phyloP scores from a whole-genome alignment of 1,139 yeast genomes.

The Candida tetrigidarum region DNA sequence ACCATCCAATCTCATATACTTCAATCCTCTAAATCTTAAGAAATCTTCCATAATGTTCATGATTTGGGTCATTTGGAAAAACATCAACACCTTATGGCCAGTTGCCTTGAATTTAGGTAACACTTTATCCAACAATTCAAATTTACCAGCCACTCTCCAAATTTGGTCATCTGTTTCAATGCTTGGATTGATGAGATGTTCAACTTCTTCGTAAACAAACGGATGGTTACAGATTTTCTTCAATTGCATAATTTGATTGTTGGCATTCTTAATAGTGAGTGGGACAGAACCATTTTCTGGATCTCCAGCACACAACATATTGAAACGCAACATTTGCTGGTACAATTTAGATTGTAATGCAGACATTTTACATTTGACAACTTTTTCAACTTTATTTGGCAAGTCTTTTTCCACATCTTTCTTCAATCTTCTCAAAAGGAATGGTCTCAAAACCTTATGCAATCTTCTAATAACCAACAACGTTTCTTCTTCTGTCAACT shows the following conservation, averaged over 20 bases:
- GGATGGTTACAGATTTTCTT: constrained; percentile 98
- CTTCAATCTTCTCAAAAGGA: constrained; percentile 89
- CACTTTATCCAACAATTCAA: constrained; percentile 73
- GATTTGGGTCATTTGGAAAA: constrained; percentile 88
- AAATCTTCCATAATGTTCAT: constrained; percentile 93
- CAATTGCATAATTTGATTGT: constrained; percentile 93
- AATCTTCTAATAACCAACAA: constrained; percentile 91
- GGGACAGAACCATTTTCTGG: constrained; percentile 45
- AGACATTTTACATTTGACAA: constrained; percentile 92
- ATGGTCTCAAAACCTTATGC: constrained; percentile 95
- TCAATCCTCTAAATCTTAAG: constrained; percentile 62
- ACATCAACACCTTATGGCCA: constrained; percentile 79
- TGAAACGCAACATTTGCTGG: constrained; percentile 75
- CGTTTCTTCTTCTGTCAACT: constrained; percentile 89
- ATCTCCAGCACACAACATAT: constrained; percentile 66
- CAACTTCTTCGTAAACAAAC: constrained; percentile 94
- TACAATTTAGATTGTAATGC: constrained; percentile 81
- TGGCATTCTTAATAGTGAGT: constrained; percentile 78
- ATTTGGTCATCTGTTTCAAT: constrained; percentile 69
- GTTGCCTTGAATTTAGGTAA: constrained; percentile 75
- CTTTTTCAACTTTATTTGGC: constrained; percentile 95
- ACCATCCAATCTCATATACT: constrained; percentile 81
- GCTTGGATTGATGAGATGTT: constrained; percentile 79
- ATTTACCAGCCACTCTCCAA: constrained; percentile 81
- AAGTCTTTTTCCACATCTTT: constrained; percentile 97